Base-by-base conservation (phyloP, 139 green algal species). In the Micractinium conductrix region DNA sequence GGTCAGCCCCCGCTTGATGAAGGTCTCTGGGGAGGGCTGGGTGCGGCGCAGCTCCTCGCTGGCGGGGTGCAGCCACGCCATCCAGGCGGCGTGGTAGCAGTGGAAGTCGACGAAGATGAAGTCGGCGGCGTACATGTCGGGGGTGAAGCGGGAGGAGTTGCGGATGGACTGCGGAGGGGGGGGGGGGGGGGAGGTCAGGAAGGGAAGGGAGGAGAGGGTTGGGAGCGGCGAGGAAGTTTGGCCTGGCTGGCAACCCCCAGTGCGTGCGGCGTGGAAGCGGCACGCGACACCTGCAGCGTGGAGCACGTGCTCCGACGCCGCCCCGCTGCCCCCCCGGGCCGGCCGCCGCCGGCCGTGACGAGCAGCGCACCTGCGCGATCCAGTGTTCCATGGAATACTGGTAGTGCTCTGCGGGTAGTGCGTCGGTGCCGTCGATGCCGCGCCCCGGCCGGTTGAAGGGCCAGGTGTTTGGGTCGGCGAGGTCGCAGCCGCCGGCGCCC, bases 101-200 rank as follows among this genome's bases (percentile, higher is more conserved):
- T 78, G 55, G 69, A 88, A 79, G 80, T 90, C 87, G 30, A 90
- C 83, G 81, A 88, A 90, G 24, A 90, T 68, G 45, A 90, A 84
- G 45, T 90, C 87, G 42, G 87, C 87, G 6, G 45, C 26, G n/a
- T 42, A 33, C 7, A 73, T 12, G 72, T 86, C 68, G 26, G 68
- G 2, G 2, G 74, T 42, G 37, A 53, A 82, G 28, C 35, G 63
- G 3, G 33, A 43, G 7, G 63, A 83, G 44, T 70, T 78, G 76
- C 78, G 70, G 21, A 90, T 86, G 37, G 76, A 38, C 55, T 89
- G 72, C 67, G 60, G 6, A 16, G 38, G 42, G 10, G 7, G 45
- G 33, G 42, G 38, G 42, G 17, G 24, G 30, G 28, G 43, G 71
- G 71, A 14, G 7, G 37, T 35, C 50, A 48, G 35, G 40, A 19